Conservation (phyloP, 2,329 filamentous ascomycete genomes). For the Penicillium sp. region DNA sequence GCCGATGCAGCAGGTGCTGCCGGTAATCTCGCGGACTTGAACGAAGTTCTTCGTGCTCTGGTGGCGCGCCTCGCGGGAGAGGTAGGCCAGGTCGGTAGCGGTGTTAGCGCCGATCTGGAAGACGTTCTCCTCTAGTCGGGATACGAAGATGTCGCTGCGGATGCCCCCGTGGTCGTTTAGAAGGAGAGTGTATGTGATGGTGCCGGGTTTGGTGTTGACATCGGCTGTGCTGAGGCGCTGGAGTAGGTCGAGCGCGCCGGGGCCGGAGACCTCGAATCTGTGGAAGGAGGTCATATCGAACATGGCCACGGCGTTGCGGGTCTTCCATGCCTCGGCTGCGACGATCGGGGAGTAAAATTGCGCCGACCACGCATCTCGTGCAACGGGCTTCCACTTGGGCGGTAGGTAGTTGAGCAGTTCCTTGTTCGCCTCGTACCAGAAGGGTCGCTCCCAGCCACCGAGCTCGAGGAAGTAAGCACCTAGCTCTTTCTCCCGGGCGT, state of each 20-base stretch:
- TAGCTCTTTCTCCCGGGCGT: constrained; percentile 56
- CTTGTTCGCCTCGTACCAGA: constrained; percentile 63
- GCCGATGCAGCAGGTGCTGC: constrained; percentile 62
- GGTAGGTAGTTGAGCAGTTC: constrained; percentile 56
- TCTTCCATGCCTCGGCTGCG: constrained; percentile 66
- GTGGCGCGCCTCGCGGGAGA: constrained; percentile 55
- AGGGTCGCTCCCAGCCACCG: constrained; percentile 64
- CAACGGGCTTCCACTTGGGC: constrained; percentile 55
- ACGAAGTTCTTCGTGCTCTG: constrained; percentile 54
- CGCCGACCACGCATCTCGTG: constrained; percentile 62
- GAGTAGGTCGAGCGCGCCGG: constrained; percentile 58
- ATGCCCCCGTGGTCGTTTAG: constrained; percentile 58
- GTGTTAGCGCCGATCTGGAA: constrained; percentile 60
- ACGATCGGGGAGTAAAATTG: constrained; percentile 60
- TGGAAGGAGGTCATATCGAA: constrained; percentile 65
- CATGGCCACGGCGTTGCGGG: constrained; percentile 62
- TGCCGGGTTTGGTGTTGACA: constrained; percentile 50
- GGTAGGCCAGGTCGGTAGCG: constrained; percentile 57
- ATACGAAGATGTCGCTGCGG: constrained; percentile 60
- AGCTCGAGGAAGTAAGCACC: constrained; percentile 58
- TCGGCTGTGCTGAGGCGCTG: constrained; percentile 48
- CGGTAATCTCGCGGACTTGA: constrained; percentile 61
- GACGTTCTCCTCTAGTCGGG: constrained; percentile 51
- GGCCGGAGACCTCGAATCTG: constrained; percentile 60
- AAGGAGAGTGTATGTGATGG: constrained; percentile 60